Evolutionary conservation across 352 stramenopile species (phyloP).

Genomic region (Phytophthora pini): DNA sequence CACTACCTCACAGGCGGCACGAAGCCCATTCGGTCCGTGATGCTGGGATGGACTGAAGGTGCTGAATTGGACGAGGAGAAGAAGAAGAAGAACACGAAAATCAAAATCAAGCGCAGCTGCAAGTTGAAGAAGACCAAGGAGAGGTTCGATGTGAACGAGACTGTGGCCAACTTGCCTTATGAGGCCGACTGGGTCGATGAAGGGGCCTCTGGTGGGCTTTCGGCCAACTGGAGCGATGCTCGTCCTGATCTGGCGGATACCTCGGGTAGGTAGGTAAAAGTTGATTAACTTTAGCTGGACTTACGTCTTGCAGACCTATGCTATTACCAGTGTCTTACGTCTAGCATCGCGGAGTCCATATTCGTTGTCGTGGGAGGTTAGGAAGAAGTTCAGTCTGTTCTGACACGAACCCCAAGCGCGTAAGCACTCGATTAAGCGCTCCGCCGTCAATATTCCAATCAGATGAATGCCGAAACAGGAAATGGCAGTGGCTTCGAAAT

Average conservation of each 20-base stretch:
- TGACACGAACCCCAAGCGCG: too few relatives aligned
- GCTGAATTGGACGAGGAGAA: conserved; percentile 5
- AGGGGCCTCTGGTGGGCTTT: not conserved
- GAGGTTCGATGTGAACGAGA: not conserved
- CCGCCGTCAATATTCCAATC: too few relatives aligned
- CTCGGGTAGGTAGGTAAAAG: too few relatives aligned
- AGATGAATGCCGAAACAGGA: too few relatives aligned
- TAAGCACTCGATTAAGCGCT: too few relatives aligned
- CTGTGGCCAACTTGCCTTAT: not conserved
- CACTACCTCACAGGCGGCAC: not conserved
- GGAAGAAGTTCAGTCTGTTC: too few relatives aligned
- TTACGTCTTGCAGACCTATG: too few relatives aligned
- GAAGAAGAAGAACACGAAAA: not conserved
- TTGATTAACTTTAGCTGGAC: too few relatives aligned
- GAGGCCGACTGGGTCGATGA: conserved; percentile 4
- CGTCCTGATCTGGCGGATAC: not conserved
- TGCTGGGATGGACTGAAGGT: conserved; percentile 14
- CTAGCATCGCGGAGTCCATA: too few relatives aligned
- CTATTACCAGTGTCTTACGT: too few relatives aligned
- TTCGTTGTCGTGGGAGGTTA: too few relatives aligned
- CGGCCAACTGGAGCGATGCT: conserved; percentile 15
- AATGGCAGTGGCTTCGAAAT: too few relatives aligned
- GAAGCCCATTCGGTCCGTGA: conserved; percentile 15
- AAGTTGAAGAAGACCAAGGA: not conserved
- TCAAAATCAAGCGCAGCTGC: not conserved